Evolutionary conservation across 2,329 filamentous ascomycete species (phyloP), one percentile per base, ranked within the genome.

Genomic region (Pseudogymnoascus sp.): DNA sequence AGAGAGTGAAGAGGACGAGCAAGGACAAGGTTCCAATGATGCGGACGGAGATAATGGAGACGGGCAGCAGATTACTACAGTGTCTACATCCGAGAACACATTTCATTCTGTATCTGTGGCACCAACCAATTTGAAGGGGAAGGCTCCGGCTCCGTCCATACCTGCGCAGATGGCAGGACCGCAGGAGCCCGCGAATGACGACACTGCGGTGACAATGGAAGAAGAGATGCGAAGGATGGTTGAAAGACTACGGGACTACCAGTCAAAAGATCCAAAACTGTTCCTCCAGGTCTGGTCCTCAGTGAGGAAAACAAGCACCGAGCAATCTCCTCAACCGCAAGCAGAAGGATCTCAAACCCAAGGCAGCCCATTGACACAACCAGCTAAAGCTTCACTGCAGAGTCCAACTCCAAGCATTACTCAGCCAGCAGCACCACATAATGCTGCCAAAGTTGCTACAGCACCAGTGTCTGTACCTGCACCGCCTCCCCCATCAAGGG

Each of bases 201-300:
- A 41, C 21, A 12, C 58, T 6, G 26, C 31, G 5, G 29, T 52
- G 23, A 38, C 60, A 33, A 64, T 64, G 60, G 61, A 59, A 23
- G 33, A 64, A 58, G 63, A 64, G 43, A 62, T 64, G 49, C 63
- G 61, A 6, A 43, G 21, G 23, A 59, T 62, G 45, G 45, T 62
- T 7, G 23, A 79, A 31, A 82, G 80, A 67, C 82, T 84, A 79
- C 75, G 80, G 39, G 77, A 83, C 63, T 77, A 81, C 63, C 82
- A 83, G 63, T 72, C 72, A 35, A 80, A 80, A 68, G 80, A 84
- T 66, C 82, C 82, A 4, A 72, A 73, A 11, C 73, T 83, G 64
- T 77, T 84, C 49, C 77, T 79, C 16, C 78, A 76, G 68, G 75
- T 84, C 8, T 83, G 81, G 81, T 80, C 82, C 62, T 69, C 71